Conservation (phyloP, 106 monocot genomes). For the Allium cepa region DNA sequence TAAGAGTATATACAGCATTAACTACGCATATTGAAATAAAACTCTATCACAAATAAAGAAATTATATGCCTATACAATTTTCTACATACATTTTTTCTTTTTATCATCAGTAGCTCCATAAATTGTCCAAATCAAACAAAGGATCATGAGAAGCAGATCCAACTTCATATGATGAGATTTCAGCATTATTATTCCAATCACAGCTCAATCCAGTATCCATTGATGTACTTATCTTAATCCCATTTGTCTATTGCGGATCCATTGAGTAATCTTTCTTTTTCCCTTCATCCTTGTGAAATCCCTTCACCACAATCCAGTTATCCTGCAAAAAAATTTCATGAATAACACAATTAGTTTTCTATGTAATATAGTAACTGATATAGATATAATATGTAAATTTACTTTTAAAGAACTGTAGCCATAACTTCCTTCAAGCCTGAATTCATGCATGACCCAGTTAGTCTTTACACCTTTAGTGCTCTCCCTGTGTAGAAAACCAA, state of each 20-base stretch:
- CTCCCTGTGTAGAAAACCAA: slow-evolving; percentile 75
- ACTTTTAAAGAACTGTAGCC: background rate
- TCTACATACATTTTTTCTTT: too few species aligned
- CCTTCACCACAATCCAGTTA: slow-evolving; percentile 9
- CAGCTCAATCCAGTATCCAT: slow-evolving; percentile 1
- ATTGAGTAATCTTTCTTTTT: background rate
- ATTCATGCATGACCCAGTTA: slow-evolving; percentile 93
- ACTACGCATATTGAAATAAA: too few species aligned
- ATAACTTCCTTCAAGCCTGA: slow-evolving; percentile 34
- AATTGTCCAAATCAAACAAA: background rate
- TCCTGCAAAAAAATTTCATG: slow-evolving; percentile 4
- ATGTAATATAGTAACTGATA: too few species aligned
- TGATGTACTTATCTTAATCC: background rate
- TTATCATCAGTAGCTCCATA: background rate
- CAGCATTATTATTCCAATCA: slow-evolving; percentile 2
- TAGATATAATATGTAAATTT: too few species aligned
- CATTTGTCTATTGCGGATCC: background rate
- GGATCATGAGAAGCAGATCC: background rate
- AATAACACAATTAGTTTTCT: too few species aligned
- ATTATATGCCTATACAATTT: too few species aligned
- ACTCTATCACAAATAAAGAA: too few species aligned
- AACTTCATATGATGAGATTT: background rate
- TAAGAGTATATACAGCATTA: too few species aligned
- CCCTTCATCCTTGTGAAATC: background rate
- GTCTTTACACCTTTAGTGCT: slow-evolving; percentile 66